Percentiles rank a stretch among this genome's conserved stretches.
Conservation (phyloP, 2,329 filamentous ascomycete genomes). For the Albophoma yamanashiensis region DNA sequence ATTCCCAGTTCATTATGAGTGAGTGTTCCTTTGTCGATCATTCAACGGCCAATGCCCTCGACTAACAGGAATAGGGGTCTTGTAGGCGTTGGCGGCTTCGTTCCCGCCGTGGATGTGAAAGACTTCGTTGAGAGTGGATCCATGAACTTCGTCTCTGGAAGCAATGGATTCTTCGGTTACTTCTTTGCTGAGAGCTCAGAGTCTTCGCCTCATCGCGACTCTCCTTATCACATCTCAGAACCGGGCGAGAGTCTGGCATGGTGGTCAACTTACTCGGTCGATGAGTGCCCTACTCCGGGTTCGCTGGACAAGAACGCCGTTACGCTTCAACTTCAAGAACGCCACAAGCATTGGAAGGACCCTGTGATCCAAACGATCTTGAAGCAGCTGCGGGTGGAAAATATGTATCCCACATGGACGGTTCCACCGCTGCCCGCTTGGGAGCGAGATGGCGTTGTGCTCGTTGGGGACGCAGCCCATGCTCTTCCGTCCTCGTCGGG, state of each 20-base stretch:
- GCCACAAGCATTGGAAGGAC: conserved; percentile 9
- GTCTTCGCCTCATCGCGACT: conserved; percentile 7
- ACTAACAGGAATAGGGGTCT: conserved; percentile 5
- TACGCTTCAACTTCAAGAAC: conserved; percentile 6
- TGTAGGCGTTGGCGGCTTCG: conserved; percentile 10
- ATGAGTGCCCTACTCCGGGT: conserved; percentile 6
- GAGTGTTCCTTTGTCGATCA: neutral
- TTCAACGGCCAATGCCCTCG: neutral
- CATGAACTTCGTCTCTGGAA: conserved; percentile 11
- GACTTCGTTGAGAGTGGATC: conserved; percentile 8
- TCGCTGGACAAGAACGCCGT: conserved; percentile 9
- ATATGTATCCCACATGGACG: conserved; percentile 13
- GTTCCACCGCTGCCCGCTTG: conserved; percentile 9
- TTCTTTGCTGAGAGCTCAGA: conserved; percentile 7
- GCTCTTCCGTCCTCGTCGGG: conserved; percentile 10
- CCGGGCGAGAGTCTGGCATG: conserved; percentile 8
- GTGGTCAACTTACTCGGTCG: conserved; percentile 10
- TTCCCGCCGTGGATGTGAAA: conserved; percentile 5
- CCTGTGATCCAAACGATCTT: conserved; percentile 8
- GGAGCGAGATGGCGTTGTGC: conserved; percentile 10
- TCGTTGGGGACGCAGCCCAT: conserved; percentile 12
- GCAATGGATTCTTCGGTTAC: conserved; percentile 13
- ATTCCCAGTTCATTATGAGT: conserved; percentile 14
- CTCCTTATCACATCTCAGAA: conserved; percentile 7
- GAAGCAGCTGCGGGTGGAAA: conserved; percentile 2